Evolutionary conservation across 2,329 filamentous ascomycete genomes (phyloP), one percentile per base, ranked within the genome.

Genomic region (Trichocomaceae sp.): DNA sequence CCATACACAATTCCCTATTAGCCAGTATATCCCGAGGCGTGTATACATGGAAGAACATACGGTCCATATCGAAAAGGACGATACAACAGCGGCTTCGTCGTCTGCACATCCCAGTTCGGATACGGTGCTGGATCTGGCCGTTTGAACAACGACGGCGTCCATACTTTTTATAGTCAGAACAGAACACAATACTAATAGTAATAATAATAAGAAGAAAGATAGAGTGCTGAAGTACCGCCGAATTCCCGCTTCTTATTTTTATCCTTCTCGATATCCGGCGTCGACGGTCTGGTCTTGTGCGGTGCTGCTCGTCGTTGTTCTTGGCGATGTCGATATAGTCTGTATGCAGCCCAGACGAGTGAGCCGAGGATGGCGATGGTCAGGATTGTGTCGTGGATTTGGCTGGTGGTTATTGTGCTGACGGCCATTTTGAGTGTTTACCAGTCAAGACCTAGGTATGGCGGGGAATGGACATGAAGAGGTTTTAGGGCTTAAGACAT

Each of bases 1-100:
- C 23, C 3, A n/a, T 12, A 10, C 15, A 29, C 2, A 23, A 31
- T 7, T 41, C n/a, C n/a, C 7, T 29, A 29, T 29, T 29, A 29
- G 26, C 26, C 26, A 29, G 23, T 26, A 26, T n/a, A n/a, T n/a
- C n/a, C n/a, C n/a, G 23, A 26, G 23, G 23, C 23, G 45, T 44
- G 20, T 13, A 26, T 17, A 22, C 17, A 12, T 8, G 10, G 10
- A 46, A 45, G 7, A 45, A 71, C 69, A 67, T 66, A 74, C 67
- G 87, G 87, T 0, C 88, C 87, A 66, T 89, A 82, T 62, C 85
- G 82, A 69, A 92, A 92, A 0, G 88, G 86, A 5, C 88, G 81
- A 70, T 92, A 92, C 0, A 86, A 86, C 0, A 90, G 79, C 0
- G 88, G 87, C 57, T 86, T 85, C 1, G 85, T 88, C n/a, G 74